These are phyloP conservation scores for Aspergillus hortae DNA, from an alignment of 2,329 filamentous ascomycete species.

Conservation along the genomic window DNA sequence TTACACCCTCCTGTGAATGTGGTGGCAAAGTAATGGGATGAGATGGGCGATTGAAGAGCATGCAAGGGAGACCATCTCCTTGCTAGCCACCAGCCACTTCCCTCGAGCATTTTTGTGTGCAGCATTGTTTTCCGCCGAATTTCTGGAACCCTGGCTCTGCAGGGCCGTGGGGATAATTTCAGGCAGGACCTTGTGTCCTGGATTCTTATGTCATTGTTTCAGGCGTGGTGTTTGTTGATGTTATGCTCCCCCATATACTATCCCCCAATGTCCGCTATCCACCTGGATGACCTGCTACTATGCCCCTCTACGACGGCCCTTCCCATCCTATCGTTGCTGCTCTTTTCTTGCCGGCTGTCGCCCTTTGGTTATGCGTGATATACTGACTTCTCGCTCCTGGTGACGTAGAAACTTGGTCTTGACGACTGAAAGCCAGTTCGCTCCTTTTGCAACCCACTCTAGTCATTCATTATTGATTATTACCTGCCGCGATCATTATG, in stretches of 20 bases:
- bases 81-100: constrained; percentile 5
- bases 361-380: constrained; percentile 1
- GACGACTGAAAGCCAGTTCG: constrained; percentile 7
- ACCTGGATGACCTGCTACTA: neutral
- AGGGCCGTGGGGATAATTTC: neutral
- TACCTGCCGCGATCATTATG: constrained; percentile 13
- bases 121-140: constrained; percentile 2
- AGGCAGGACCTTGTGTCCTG: neutral
- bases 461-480: constrained; percentile 11
- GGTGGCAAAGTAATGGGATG: neutral
- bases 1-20: constrained; percentile 1
- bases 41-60: neutral
- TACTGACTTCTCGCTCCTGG: constrained; percentile 13
- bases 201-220: constrained; percentile 3
- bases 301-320: neutral
- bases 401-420: constrained; percentile 14
- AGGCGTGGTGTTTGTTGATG: constrained; percentile 3
- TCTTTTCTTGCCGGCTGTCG: neutral
- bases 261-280: neutral
- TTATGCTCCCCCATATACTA: neutral
- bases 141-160: neutral
- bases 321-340: too few species aligned
- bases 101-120: neutral
- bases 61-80: constrained; percentile 6
- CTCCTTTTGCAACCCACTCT: constrained; percentile 13